phyloP scores from a whole-genome alignment of 2,329 filamentous ascomycete genomes.

The Fusarium buxicola region DNA sequence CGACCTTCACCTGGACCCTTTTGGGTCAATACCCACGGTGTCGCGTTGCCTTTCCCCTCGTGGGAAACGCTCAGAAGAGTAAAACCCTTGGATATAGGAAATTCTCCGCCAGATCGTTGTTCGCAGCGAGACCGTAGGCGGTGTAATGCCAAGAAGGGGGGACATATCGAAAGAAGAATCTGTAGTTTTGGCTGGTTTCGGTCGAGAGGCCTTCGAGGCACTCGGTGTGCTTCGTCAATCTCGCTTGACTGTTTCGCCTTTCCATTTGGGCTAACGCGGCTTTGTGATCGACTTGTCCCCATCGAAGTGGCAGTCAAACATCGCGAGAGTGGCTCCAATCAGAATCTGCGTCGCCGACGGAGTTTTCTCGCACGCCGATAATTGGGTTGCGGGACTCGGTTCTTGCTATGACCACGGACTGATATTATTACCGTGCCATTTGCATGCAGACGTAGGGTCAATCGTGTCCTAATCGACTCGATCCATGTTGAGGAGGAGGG shows the following conservation, averaged over 20 bases:
- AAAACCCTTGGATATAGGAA: slow-evolving; percentile 73
- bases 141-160: slow-evolving; percentile 71
- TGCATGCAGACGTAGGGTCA: neutral
- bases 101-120: slow-evolving; percentile 62
- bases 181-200: neutral
- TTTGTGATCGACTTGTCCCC: too few relatives aligned
- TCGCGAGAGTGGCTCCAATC: too few relatives aligned
- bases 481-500: slow-evolving; percentile 1
- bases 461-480: neutral
- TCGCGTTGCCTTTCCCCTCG: slow-evolving; percentile 68
- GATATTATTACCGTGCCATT: neutral
- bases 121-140: slow-evolving; percentile 57
- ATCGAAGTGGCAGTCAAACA: too few relatives aligned
- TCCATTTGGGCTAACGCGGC: neutral
- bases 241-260: neutral
- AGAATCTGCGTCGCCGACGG: neutral
- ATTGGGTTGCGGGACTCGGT: neutral
- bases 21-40: slow-evolving; percentile 61
- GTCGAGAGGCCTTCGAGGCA: neutral
- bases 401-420: too few relatives aligned
- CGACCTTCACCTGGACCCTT: slow-evolving; percentile 66
- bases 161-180: slow-evolving; percentile 56
- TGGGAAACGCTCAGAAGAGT: slow-evolving; percentile 68
- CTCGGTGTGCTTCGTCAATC: neutral
- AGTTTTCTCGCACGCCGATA: neutral